Percentiles rank a stretch among this genome's conserved stretches.
These are phyloP conservation scores for Rhizopogon vinicolor DNA, from an alignment of 768 basidiomycete species.

Conservation along the genomic window DNA sequence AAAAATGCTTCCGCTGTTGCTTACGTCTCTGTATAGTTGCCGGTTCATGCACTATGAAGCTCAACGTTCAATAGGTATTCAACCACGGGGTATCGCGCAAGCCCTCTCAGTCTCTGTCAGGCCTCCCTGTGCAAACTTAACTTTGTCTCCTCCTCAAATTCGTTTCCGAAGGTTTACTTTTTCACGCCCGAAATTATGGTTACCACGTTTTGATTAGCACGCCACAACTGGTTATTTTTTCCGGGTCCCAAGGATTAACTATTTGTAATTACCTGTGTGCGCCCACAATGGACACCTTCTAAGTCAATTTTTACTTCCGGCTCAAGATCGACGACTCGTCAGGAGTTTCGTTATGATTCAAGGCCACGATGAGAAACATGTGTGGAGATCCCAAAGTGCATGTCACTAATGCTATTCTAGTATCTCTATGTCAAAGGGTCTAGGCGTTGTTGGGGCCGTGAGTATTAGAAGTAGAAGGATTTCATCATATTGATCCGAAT, in stretches of 20 bases:
- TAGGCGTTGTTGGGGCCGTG: not conserved
- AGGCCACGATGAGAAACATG: no score
- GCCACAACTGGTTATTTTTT: not conserved
- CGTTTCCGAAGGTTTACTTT: not conserved
- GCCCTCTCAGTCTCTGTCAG: not conserved
- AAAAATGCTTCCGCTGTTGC: not conserved
- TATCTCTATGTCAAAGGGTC: not conserved
- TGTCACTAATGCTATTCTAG: no score
- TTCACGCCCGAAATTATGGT: not conserved
- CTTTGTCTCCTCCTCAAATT: slow-evolving; percentile 1
- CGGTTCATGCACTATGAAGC: not conserved
- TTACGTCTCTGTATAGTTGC: not conserved
- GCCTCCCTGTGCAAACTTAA: not conserved
- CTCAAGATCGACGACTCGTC: not conserved
- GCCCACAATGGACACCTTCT: not conserved
- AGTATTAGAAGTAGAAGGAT: slow-evolving; percentile 1
- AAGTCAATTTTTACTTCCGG: not conserved
- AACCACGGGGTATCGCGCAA: not conserved
- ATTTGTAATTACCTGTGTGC: not conserved
- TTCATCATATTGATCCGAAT: not conserved
- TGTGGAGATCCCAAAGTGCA: not conserved
- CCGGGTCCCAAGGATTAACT: not conserved
- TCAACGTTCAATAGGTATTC: no score
- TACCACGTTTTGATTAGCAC: not conserved
- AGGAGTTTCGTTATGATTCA: no score